phyloP scores from a whole-genome alignment of 768 basidiomycete species.

The Termitomyces sp. region DNA sequence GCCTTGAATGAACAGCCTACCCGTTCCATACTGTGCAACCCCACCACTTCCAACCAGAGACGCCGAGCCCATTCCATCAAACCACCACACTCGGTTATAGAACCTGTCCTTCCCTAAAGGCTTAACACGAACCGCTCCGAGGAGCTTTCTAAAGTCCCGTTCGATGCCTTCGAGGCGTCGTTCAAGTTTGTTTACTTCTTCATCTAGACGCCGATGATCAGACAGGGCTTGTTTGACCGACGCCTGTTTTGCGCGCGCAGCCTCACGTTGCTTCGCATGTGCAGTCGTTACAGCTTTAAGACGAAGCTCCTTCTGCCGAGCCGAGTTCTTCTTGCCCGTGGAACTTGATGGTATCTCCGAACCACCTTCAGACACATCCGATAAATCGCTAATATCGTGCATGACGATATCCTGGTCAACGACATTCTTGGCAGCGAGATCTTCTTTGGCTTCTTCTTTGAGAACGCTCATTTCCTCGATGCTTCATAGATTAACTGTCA shows the following conservation, averaged over 20 bases:
- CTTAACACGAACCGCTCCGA: slow-evolving; percentile 80
- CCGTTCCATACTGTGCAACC: slow-evolving; percentile 79
- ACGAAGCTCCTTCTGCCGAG: slow-evolving; percentile 47
- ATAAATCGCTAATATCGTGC: slow-evolving; percentile 68
- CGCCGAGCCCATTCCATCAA: slow-evolving; percentile 90
- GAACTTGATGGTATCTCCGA: slow-evolving; percentile 52
- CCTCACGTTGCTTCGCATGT: slow-evolving; percentile 77
- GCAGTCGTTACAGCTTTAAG: slow-evolving; percentile 49
- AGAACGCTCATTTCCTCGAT: slow-evolving; percentile 71
- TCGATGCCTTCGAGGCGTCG: slow-evolving; percentile 82
- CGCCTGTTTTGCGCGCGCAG: slow-evolving; percentile 70
- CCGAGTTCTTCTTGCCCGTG: slow-evolving; percentile 35
- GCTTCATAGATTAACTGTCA: slow-evolving; percentile 28
- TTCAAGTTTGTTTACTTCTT: slow-evolving; percentile 82
- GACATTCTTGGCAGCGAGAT: slow-evolving; percentile 34
- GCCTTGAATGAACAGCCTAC: slow-evolving; percentile 89
- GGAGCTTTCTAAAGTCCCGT: slow-evolving; percentile 87
- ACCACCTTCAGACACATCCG: slow-evolving; percentile 63
- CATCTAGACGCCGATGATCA: slow-evolving; percentile 79
- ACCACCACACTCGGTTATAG: slow-evolving; percentile 97
- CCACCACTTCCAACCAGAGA: slow-evolving; percentile 76
- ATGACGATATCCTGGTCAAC: slow-evolving; percentile 54
- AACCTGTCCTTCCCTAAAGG: slow-evolving; percentile 91
- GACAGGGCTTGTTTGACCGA: slow-evolving; percentile 77
- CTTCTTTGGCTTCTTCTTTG: slow-evolving; percentile 49